These are phyloP conservation scores for Suhomyces sp. DNA, from an alignment of 805 yeast genomes.

Conservation along the genomic window DNA sequence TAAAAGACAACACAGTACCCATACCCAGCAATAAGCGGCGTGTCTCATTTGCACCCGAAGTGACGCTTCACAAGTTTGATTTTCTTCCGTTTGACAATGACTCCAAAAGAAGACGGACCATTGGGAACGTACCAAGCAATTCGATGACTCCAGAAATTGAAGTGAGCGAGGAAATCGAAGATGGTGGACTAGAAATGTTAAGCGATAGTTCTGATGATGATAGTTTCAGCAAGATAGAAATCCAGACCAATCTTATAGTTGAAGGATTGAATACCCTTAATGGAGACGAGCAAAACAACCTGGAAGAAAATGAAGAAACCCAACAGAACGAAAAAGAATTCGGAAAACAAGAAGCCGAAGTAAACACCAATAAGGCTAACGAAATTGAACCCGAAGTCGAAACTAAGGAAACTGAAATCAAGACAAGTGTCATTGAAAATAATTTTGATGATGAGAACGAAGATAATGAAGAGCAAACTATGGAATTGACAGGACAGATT, in stretches of 20 bases:
- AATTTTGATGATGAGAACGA: not conserved
- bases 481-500: slow-evolving; percentile 22
- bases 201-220: slow-evolving; percentile 21
- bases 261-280: not conserved
- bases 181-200: slow-evolving; percentile 15
- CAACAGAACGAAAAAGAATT: not conserved
- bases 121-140: slow-evolving; percentile 16
- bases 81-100: slow-evolving; percentile 22
- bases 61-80: slow-evolving; percentile 58
- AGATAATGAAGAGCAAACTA: slow-evolving; percentile 20
- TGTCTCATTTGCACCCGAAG: slow-evolving; percentile 77
- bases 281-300: not conserved
- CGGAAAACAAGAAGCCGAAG: too few species aligned
- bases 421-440: not conserved
- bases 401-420: too few species aligned
- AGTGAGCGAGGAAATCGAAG: not conserved
- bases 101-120: slow-evolving; percentile 25
- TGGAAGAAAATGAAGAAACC: not conserved
- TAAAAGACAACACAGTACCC: slow-evolving; percentile 23
- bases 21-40: slow-evolving; percentile 39
- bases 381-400: too few species aligned
- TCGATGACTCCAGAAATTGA: not conserved
- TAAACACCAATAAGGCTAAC: too few species aligned
- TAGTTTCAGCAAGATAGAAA: not conserved
- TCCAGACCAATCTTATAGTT: not conserved